These are phyloP conservation scores for Reutealis trisperma DNA, from an alignment of 345 rosid species.

Conservation along the genomic window DNA sequence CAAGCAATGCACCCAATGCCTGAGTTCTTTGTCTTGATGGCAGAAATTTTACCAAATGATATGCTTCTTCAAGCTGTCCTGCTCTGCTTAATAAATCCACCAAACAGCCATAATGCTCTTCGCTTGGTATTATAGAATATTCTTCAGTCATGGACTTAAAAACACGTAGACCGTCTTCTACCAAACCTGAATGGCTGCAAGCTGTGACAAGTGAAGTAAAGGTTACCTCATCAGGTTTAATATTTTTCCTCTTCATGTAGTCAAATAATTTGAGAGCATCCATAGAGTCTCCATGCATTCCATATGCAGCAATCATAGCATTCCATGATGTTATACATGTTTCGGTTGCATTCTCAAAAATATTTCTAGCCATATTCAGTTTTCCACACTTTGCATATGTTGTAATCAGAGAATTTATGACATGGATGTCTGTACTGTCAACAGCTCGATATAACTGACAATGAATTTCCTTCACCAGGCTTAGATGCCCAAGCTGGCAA, in stretches of 20 bases:
- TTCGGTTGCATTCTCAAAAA: conserved; percentile 25
- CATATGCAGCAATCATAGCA: conserved; percentile 39
- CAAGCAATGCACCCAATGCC: conserved; percentile 33
- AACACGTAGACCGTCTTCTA: conserved; percentile 32
- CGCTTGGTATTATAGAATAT: conserved; percentile 16
- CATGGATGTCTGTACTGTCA: conserved; percentile 21
- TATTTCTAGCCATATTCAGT: conserved; percentile 29
- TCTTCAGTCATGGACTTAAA: conserved; percentile 36
- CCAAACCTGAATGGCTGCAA: conserved; percentile 43
- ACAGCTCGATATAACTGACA: conserved; percentile 30
- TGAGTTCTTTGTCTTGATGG: conserved; percentile 25
- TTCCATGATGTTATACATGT: conserved; percentile 36
- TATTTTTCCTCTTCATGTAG: conserved; percentile 23
- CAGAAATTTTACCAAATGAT: conserved; percentile 17
- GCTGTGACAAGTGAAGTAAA: conserved; percentile 40
- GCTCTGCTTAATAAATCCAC: conserved; percentile 43
- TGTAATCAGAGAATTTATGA: conserved; percentile 35
- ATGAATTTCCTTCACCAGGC: conserved; percentile 37
- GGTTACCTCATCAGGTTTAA: conserved; percentile 37
- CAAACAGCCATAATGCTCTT: conserved; percentile 34
- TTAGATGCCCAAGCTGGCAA: conserved; percentile 29
- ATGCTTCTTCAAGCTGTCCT: conserved; percentile 39
- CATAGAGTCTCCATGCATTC: conserved; percentile 33
- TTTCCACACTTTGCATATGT: conserved; percentile 39
- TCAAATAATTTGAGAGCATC: conserved; percentile 34